Percentiles rank a stretch among this genome's conserved stretches.
phyloP scores from a whole-genome alignment of 2,329 filamentous ascomycete genomes.

The Aureobasidium lini region DNA sequence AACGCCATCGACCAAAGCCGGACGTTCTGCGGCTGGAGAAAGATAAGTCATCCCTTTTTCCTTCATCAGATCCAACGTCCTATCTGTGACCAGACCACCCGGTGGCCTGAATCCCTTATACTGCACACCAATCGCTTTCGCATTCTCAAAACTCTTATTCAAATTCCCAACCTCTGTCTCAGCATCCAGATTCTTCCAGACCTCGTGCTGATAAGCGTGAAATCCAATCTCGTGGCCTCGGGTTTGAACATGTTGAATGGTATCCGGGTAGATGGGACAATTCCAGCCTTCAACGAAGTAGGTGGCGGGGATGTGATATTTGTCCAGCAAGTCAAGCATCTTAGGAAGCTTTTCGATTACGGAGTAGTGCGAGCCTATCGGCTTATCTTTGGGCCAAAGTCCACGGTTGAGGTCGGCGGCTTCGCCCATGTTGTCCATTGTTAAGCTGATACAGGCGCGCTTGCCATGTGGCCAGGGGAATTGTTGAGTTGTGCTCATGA shows the following conservation, averaged over 20 bases:
- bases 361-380: slow-evolving; percentile 25
- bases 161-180: slow-evolving; percentile 21
- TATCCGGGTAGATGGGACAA: slow-evolving; percentile 21
- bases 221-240: slow-evolving; percentile 27
- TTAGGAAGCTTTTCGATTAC: slow-evolving; percentile 24
- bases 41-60: slow-evolving; percentile 26
- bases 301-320: slow-evolving; percentile 23
- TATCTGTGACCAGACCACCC: slow-evolving; percentile 24
- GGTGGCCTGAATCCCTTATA: slow-evolving; percentile 28
- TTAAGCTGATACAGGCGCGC: slow-evolving; percentile 23
- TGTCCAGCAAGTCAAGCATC: slow-evolving; percentile 22
- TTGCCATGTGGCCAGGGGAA: slow-evolving; percentile 23
- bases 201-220: slow-evolving; percentile 29
- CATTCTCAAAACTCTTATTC: slow-evolving; percentile 22
- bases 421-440: slow-evolving; percentile 30
- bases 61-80: slow-evolving; percentile 25
- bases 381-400: slow-evolving; percentile 22
- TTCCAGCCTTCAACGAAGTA: slow-evolving; percentile 31
- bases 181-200: slow-evolving; percentile 24
- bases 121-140: slow-evolving; percentile 16
- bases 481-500: slow-evolving; percentile 4
- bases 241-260: slow-evolving; percentile 19
- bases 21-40: slow-evolving; percentile 26
- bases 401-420: slow-evolving; percentile 27
- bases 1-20: slow-evolving; percentile 18